Base-by-base conservation (phyloP, 768 basidiomycete genomes). In the Mrakia hoshinonis region DNA sequence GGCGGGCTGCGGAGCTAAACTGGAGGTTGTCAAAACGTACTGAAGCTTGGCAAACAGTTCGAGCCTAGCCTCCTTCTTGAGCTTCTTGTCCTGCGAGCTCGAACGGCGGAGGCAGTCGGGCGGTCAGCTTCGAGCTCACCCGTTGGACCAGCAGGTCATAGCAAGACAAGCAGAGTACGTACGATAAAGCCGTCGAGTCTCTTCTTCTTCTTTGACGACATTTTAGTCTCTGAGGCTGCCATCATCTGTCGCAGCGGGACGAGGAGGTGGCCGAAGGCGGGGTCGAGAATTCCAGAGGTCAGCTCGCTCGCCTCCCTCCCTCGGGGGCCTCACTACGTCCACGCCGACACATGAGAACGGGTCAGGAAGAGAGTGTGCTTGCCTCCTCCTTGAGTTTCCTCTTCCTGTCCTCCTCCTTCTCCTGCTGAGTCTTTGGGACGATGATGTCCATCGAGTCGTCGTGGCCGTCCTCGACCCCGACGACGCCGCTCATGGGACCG, bases 131-230 rank as follows among this genome's bases (percentile, higher is more conserved):
- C 29, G 26, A 54, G 55, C 47, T 36, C 43, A 15, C 6, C 7
- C 43, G 15, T 43, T 6, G 31, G 34, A 9, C 11, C 1, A 36
- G 58, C 29, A 22, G 52, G 26, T 47, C 24, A 18, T 38, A 7
- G 1, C 4, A 20, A 46, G 55, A 31, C 20, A 43, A 0, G 29
- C 12, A 67, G 7, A 65, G 38, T 18, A 80, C 88, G 76, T 69
- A 91, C 92, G 76, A 97, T 93, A 76, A 92, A 98, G 74, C 91
- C 91, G 74, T 97, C 94, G 5, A 98, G 81, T 66, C 91, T 82
- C 78, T 89, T 93, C 81, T 86, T 88, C 81, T 91, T 94, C 82
- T 93, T 93, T 70, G 81, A 85, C 54, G 85, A 89, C 83, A 90
- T 87, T 77, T 88, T 89, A 4, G 85, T 85, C 55, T 88, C 85